Evolutionary conservation across 2,329 filamentous ascomycete species (phyloP).

Genomic region (Scolecobasidium constrictum): DNA sequence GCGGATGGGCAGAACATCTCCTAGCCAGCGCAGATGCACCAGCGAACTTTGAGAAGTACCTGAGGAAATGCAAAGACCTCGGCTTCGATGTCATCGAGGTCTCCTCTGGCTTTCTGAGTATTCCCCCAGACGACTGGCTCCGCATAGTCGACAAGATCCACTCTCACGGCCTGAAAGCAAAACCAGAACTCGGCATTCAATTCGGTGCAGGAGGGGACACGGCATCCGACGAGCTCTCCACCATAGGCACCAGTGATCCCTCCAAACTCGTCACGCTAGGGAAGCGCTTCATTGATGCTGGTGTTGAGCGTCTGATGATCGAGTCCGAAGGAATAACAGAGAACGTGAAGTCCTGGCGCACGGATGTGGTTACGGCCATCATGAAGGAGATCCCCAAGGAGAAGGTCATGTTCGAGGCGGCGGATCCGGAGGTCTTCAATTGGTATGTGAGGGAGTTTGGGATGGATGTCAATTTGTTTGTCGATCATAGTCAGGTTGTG

Average conservation of each 20-base stretch:
- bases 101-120: constrained; percentile 41
- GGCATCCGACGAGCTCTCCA: constrained; percentile 33
- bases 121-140: constrained; percentile 14
- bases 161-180: constrained; percentile 37
- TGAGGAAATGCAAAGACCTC: constrained; percentile 40
- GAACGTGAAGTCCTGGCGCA: constrained; percentile 43
- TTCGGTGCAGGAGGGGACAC: constrained; percentile 48
- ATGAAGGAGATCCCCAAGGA: constrained; percentile 40
- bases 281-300: constrained; percentile 38
- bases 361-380: constrained; percentile 43
- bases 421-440: constrained; percentile 44
- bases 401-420: constrained; percentile 48
- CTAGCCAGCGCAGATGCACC: constrained; percentile 36
- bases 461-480: constrained; percentile 45
- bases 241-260: constrained; percentile 38
- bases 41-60: constrained; percentile 39
- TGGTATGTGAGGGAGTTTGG: constrained; percentile 42
- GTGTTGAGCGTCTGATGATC: constrained; percentile 47
- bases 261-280: constrained; percentile 39
- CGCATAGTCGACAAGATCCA: constrained; percentile 23
- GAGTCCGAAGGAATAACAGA: constrained; percentile 50
- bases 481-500: constrained; percentile 48
- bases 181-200: constrained; percentile 46
- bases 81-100: constrained; percentile 46
- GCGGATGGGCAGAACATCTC: constrained; percentile 45